Conservation (phyloP, 306 rosid genomes). For the Hippophae tibetana region DNA sequence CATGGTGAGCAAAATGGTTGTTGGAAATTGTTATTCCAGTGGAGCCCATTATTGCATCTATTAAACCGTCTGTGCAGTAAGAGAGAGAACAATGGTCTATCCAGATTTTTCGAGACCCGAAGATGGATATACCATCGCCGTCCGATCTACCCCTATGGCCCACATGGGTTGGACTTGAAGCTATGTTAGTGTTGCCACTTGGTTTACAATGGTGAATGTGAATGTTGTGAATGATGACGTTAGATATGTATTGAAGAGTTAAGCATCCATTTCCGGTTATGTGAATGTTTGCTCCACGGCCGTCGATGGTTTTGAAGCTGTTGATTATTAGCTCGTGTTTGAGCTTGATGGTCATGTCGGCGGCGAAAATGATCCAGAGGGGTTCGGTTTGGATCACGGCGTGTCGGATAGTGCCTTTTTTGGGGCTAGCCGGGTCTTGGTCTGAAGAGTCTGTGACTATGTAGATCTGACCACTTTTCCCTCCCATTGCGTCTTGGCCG, state of each 20-base stretch:
- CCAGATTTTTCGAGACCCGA: slow-evolving; percentile 62
- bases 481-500: slow-evolving; percentile 72
- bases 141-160: slow-evolving; percentile 67
- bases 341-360: slow-evolving; percentile 67
- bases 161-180: slow-evolving; percentile 67
- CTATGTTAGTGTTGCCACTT: slow-evolving; percentile 55
- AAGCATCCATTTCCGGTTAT: slow-evolving; percentile 84
- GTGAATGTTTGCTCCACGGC: slow-evolving; percentile 63
- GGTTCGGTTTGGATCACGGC: slow-evolving; percentile 89
- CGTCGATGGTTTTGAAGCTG: slow-evolving; percentile 85
- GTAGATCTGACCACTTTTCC: slow-evolving; percentile 90
- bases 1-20: slow-evolving; percentile 75
- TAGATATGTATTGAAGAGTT: slow-evolving; percentile 67
- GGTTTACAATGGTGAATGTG: slow-evolving; percentile 82
- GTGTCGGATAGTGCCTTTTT: slow-evolving; percentile 87
- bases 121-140: slow-evolving; percentile 90
- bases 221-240: slow-evolving; percentile 75
- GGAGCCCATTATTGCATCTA: slow-evolving; percentile 93
- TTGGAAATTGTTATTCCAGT: slow-evolving; percentile 68
- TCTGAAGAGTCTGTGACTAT: slow-evolving; percentile 85
- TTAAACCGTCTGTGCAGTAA: slow-evolving; percentile 65
- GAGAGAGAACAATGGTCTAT: slow-evolving; percentile 82
- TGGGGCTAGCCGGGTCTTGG: slow-evolving; percentile 53
- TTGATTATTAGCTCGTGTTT: slow-evolving; percentile 73
- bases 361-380: slow-evolving; percentile 72